Evolutionary conservation across 192 early-diverging fungal species (phyloP).

Genomic region (Geranomyces variabilis): DNA sequence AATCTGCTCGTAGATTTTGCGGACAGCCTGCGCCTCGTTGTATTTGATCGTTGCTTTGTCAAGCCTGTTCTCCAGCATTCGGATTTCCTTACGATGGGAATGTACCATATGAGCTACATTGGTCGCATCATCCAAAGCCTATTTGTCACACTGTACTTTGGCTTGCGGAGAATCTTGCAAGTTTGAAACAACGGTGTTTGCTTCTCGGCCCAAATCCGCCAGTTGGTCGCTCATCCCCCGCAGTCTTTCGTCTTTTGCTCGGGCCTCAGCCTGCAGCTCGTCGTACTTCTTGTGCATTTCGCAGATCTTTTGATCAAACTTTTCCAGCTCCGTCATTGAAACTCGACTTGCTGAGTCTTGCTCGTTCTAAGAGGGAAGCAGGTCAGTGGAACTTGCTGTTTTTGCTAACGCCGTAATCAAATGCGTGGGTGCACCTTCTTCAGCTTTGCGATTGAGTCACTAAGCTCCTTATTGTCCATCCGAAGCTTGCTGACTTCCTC

Average conservation of each 20-base stretch:
- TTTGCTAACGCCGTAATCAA: no score
- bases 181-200: slow-evolving; percentile 50
- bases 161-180: slow-evolving; percentile 55
- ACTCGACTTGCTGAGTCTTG: slow-evolving; percentile 25
- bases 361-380: no score
- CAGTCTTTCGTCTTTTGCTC: slow-evolving; percentile 51
- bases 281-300: slow-evolving; percentile 66
- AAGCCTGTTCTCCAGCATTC: slow-evolving; percentile 61
- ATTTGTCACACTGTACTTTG: slow-evolving; percentile 36
- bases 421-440: slow-evolving; percentile 67
- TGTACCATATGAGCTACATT: neutral
- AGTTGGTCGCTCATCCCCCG: slow-evolving; percentile 51
- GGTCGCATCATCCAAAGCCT: neutral
- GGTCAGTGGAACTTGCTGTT: no score
- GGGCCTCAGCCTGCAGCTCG: slow-evolving; percentile 57
- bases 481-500: slow-evolving; percentile 59
- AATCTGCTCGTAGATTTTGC: slow-evolving; percentile 66
- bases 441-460: slow-evolving; percentile 56
- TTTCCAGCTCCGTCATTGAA: slow-evolving; percentile 60
- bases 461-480: slow-evolving; percentile 57
- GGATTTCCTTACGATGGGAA: slow-evolving; percentile 53
- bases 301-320: slow-evolving; percentile 60
- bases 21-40: slow-evolving; percentile 65
- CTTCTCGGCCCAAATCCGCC: slow-evolving; percentile 52
- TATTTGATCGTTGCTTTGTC: slow-evolving; percentile 71